Evolutionary conservation across 768 basidiomycete genomes (phyloP).

Genomic region (Mycena maculata): DNA sequence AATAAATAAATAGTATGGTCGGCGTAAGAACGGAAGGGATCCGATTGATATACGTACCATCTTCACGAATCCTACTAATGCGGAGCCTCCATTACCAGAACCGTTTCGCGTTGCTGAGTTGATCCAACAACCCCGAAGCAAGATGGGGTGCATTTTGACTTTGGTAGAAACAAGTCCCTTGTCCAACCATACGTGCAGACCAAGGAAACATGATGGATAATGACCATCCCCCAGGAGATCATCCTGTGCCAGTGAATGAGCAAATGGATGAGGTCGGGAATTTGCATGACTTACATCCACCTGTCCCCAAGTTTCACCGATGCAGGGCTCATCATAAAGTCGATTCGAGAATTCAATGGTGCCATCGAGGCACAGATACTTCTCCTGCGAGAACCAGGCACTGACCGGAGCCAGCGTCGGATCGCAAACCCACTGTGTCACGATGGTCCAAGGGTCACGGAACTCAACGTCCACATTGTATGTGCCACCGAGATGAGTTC

Average conservation of each 20-base stretch:
- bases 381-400: conserved; percentile 27
- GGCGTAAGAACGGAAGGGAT: too few relatives aligned
- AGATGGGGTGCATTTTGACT: conserved; percentile 34
- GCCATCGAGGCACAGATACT: conserved; percentile 26
- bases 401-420: conserved; percentile 19
- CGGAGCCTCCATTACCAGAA: too few relatives aligned
- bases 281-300: too few relatives aligned
- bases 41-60: conserved; percentile 15
- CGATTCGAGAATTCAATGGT: conserved; percentile 7
- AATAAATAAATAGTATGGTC: neutral
- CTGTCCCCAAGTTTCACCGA: too few relatives aligned
- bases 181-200: too few relatives aligned
- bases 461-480: conserved; percentile 30
- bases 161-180: conserved; percentile 24
- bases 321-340: too few relatives aligned
- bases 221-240: too few relatives aligned
- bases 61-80: conserved; percentile 3
- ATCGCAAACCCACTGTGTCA: conserved; percentile 21
- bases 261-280: too few relatives aligned
- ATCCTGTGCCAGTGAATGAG: too few relatives aligned
- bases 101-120: too few relatives aligned
- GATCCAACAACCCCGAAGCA: conserved; percentile 18
- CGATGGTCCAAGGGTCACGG: conserved; percentile 33
- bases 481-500: neutral
- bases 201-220: too few relatives aligned